These are phyloP conservation scores for Rehmannia glutinosa DNA, from an alignment of 257 asterid genomes.

Conservation along the genomic window DNA sequence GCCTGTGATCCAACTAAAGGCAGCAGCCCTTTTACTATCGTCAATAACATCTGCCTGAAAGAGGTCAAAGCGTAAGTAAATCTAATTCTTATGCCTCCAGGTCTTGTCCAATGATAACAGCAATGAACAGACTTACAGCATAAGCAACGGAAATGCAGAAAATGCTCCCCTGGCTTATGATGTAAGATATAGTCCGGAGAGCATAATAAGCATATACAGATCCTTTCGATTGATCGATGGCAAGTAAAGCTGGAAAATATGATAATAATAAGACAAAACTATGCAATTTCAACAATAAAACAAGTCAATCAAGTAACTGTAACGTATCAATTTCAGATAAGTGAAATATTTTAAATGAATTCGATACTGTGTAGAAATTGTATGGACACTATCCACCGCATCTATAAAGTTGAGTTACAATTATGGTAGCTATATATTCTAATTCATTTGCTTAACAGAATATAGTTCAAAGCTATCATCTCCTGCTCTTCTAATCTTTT, in stretches of 20 bases:
- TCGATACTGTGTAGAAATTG: too few relatives aligned
- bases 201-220: conserved; percentile 76
- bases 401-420: too few relatives aligned
- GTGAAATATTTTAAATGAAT: too few relatives aligned
- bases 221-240: conserved; percentile 63
- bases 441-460: too few relatives aligned
- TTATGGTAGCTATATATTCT: too few relatives aligned
- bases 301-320: background rate
- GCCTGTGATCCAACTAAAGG: conserved; percentile 89
- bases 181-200: conserved; percentile 61
- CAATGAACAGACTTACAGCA: conserved; percentile 51
- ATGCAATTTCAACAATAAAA: background rate
- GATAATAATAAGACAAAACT: background rate
- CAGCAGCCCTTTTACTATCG: conserved; percentile 58
- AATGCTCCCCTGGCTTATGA: conserved; percentile 93
- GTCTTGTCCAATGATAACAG: background rate
- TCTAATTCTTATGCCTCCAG: background rate
- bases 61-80: conserved; percentile 4
- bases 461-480: too few relatives aligned
- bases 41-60: conserved; percentile 84
- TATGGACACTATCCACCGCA: too few relatives aligned
- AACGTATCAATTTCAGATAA: too few relatives aligned
- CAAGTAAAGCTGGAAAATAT: conserved; percentile 67
- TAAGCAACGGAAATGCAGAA: conserved; percentile 89
- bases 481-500: too few relatives aligned